Conservation (phyloP, 306 rosid species). For the Amphicarpaea edgeworthii region DNA sequence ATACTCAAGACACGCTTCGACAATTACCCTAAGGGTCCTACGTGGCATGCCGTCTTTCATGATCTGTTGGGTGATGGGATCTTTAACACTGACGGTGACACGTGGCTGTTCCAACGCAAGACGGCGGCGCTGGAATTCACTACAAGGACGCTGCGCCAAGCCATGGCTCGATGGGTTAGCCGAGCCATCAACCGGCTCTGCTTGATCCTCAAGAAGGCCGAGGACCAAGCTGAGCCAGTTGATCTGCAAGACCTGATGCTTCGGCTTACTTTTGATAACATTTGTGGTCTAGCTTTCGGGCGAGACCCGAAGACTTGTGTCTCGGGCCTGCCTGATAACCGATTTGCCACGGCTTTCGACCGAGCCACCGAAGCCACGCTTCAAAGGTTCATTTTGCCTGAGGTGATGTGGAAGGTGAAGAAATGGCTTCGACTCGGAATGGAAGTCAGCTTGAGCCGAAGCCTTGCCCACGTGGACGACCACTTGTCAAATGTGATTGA, state of each 20-base stretch:
- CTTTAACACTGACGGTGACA: slow-evolving; percentile 91
- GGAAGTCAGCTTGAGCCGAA: slow-evolving; percentile 90
- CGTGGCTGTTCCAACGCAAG: slow-evolving; percentile 93
- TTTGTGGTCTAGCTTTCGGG: slow-evolving; percentile 91
- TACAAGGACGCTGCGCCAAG: slow-evolving; percentile 86
- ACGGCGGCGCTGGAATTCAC: slow-evolving; percentile 95
- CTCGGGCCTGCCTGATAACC: slow-evolving; percentile 60
- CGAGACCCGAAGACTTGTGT: slow-evolving; percentile 81
- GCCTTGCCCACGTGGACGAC: slow-evolving; percentile 69
- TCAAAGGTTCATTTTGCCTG: slow-evolving; percentile 80
- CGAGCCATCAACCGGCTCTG: slow-evolving; percentile 85
- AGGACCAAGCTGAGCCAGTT: slow-evolving; percentile 55
- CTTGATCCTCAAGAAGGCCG: slow-evolving; percentile 57
- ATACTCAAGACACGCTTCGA: slow-evolving; percentile 86
- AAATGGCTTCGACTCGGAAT: slow-evolving; percentile 90
- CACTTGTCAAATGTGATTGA: slow-evolving; percentile 79
- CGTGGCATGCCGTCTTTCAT: slow-evolving; percentile 93
- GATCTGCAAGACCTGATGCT: slow-evolving; percentile 84
- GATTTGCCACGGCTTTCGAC: slow-evolving; percentile 79
- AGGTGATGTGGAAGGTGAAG: slow-evolving; percentile 78
- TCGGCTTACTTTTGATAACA: slow-evolving; percentile 87
- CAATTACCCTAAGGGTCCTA: slow-evolving; percentile 92
- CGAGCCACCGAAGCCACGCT: slow-evolving; percentile 89
- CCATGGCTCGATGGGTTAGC: slow-evolving; percentile 96
- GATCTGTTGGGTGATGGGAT: slow-evolving; percentile 90